A percentile compares a stretch with the other conserved stretches of the same genome.
These are phyloP conservation scores for Phalaenopsis equestris DNA, from an alignment of 106 monocot species.

Conservation along the genomic window DNA sequence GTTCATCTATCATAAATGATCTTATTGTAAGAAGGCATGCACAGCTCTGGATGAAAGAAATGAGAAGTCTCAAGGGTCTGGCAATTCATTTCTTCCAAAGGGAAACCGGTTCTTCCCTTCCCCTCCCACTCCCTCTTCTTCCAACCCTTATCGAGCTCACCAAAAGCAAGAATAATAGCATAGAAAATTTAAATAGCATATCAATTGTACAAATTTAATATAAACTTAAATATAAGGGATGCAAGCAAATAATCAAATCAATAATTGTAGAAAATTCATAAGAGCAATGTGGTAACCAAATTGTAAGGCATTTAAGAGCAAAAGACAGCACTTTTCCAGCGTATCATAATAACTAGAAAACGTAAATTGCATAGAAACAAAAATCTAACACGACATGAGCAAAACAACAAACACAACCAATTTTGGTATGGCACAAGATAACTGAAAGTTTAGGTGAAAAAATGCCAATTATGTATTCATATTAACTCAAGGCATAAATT, in stretches of 20 bases:
- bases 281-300: not conserved
- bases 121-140: not conserved
- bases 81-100: not conserved
- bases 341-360: not conserved
- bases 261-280: not conserved
- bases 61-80: not conserved
- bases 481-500: not conserved
- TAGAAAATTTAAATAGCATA: conserved; percentile 1
- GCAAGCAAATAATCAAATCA: not conserved
- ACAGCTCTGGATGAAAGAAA: not conserved
- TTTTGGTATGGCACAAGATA: not conserved
- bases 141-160: not conserved
- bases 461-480: not conserved
- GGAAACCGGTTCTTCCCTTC: not conserved
- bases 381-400: not conserved
- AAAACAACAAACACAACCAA: not conserved
- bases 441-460: not conserved
- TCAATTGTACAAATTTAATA: not conserved
- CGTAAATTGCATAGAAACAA: not conserved
- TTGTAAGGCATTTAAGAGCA: not conserved
- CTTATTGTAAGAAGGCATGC: not conserved
- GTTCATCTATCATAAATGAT: not conserved
- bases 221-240: not conserved
- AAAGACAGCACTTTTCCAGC: not conserved
- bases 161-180: not conserved